Evolutionary conservation across 352 stramenopile species (phyloP).

Genomic region (Phytophthora constricta): DNA sequence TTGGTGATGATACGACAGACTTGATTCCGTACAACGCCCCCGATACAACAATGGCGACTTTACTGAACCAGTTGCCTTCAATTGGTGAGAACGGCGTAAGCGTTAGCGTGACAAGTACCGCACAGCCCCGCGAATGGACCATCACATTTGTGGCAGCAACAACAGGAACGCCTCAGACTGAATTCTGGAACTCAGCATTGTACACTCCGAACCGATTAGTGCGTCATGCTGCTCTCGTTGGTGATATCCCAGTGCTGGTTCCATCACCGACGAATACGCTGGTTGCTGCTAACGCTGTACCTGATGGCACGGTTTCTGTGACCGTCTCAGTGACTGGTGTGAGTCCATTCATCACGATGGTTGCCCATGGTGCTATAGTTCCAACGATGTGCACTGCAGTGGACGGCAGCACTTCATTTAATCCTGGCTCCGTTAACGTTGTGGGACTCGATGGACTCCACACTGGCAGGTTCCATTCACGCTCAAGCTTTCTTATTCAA

Average conservation of each 20-base stretch:
- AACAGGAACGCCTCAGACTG: constrained; percentile 49
- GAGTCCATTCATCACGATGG: constrained; percentile 59
- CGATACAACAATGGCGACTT: constrained; percentile 59
- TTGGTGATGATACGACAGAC: constrained; percentile 65
- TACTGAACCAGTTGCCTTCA: constrained; percentile 77
- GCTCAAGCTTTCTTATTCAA: constrained; percentile 92
- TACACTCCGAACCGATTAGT: constrained; percentile 59
- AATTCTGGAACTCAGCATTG: constrained; percentile 71
- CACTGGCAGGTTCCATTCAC: constrained; percentile 68
- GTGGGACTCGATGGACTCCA: constrained; percentile 68
- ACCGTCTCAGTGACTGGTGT: constrained; percentile 45
- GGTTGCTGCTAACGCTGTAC: constrained; percentile 37
- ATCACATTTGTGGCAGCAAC: constrained; percentile 68
- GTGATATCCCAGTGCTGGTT: constrained; percentile 49
- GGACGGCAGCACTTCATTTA: constrained; percentile 61
- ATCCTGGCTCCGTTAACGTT: constrained; percentile 63
- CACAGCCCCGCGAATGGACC: constrained; percentile 49
- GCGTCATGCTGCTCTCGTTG: constrained; percentile 55
- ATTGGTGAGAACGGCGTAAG: constrained; percentile 50
- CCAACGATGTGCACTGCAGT: constrained; percentile 73
- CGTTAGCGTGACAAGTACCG: constrained; percentile 31
- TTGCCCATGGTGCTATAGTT: constrained; percentile 67
- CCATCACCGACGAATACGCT: constrained; percentile 39
- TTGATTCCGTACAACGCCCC: constrained; percentile 73
- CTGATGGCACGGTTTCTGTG: constrained; percentile 28